Evolutionary conservation across 208 protist species (phyloP), one percentile per base, ranked within the genome.

Genomic region (Trypanosoma platydactyli): DNA sequence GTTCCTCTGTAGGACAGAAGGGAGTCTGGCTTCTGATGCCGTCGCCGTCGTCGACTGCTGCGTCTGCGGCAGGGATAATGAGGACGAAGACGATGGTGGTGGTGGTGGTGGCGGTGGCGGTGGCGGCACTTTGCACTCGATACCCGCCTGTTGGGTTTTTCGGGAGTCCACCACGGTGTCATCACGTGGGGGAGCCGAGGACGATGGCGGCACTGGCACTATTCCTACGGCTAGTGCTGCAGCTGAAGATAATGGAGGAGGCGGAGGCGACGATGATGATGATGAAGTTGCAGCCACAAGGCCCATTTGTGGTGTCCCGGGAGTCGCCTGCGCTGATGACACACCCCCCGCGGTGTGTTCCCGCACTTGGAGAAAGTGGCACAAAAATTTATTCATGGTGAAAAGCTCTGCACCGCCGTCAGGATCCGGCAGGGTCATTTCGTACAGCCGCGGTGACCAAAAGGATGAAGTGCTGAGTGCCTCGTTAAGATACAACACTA

Each of bases 401-500:
- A 57, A 27, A 40, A 7, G 16, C 30, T 46, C 53, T 9, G 25
- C 15, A 3, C 41, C 40, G 22, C 30, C 44, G 29, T 61, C 54
- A 4, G 64, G 64, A 30, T 61, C 54, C 27, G 35, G 44, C 18
- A 69, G 1, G 6, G 16, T 18, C 22, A 55, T n/a, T 12, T 72
- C 20, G 16, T 64, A 51, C 29, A 59, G 44, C 2, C 45, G 35
- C 24, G 56, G 50, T 25, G 56, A 41, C 65, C 65, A 63, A 38
- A 57, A 53, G 2, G 57, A 20, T 5, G 55, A 25, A 18, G 42
- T 16, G 13, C 18, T 29, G 18, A 72, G 33, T 25, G 27, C 22
- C 56, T 61, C 57, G 46, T 72, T 66, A 0, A 65, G 16, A 25
- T 72, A 64, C n/a, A 11, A 9, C 20, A 57, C 66, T 13, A 66